These are phyloP conservation scores for Lotmaria passim DNA, from an alignment of 208 protist genomes.

Conservation along the genomic window DNA sequence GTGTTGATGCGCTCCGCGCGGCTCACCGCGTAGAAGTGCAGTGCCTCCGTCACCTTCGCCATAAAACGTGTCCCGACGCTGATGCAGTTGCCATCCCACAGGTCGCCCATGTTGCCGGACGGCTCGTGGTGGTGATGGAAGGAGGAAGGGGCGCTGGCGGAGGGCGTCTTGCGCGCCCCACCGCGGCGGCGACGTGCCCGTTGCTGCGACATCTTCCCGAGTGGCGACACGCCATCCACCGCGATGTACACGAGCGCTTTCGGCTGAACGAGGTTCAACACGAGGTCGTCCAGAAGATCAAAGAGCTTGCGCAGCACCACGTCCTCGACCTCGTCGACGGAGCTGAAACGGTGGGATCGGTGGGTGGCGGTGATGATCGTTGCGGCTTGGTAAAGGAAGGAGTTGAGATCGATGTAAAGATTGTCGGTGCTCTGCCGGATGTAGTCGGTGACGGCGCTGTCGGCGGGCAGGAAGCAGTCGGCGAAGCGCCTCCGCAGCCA, in stretches of 20 bases:
- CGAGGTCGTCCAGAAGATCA: conserved; percentile 81
- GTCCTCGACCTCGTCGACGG: conserved; percentile 66
- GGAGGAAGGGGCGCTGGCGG: neutral
- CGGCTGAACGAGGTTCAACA: conserved; percentile 92
- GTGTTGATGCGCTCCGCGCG: conserved; percentile 87
- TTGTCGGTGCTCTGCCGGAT: conserved; percentile 49
- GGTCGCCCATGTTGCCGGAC: conserved; percentile 35
- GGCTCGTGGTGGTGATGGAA: conserved; percentile 16
- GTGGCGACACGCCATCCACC: conserved; percentile 96
- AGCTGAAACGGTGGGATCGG: conserved; percentile 39
- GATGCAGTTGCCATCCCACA: conserved; percentile 89
- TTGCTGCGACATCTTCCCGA: conserved; percentile 99
- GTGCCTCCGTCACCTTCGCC: conserved; percentile 70
- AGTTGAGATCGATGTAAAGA: conserved; percentile 88
- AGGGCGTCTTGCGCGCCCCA: conserved; percentile 29
- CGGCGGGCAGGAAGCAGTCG: conserved; percentile 81
- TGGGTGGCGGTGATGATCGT: conserved; percentile 53
- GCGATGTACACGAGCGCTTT: conserved; percentile 96
- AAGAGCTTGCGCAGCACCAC: conserved; percentile 73
- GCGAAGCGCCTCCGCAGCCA: conserved; percentile 81
- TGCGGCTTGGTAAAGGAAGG: conserved; percentile 83
- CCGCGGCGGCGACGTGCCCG: conserved; percentile 91
- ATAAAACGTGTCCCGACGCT: conserved; percentile 88
- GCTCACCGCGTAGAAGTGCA: conserved; percentile 83
- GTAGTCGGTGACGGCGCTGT: conserved; percentile 27